Conservation (phyloP, 2,329 filamentous ascomycete genomes). For the Trichoderma atroviride region DNA sequence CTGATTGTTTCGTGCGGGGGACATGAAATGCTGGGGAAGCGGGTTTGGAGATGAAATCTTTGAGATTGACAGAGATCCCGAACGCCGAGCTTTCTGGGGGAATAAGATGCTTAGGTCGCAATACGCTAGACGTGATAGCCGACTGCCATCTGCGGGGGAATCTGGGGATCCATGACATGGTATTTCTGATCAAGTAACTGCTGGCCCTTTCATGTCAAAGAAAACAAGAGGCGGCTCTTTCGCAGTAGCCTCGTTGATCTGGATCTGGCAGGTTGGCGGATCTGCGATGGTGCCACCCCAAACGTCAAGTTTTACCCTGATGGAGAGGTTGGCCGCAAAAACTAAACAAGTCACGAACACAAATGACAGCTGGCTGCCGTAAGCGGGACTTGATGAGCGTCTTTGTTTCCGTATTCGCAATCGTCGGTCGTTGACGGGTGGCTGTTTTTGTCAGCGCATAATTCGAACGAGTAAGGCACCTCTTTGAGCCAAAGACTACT, state of each 20-base stretch:
- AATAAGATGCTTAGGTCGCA: slow-evolving; percentile 21
- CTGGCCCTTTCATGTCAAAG: background rate
- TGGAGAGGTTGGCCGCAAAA: background rate
- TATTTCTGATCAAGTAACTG: background rate
- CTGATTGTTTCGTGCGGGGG: slow-evolving; percentile 12
- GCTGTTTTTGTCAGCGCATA: slow-evolving; percentile 8
- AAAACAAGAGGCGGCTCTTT: background rate
- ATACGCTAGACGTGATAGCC: slow-evolving; percentile 4
- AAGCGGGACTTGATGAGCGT: background rate
- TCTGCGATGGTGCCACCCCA: background rate
- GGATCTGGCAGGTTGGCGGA: slow-evolving; percentile 15
- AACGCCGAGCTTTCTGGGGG: slow-evolving; percentile 20
- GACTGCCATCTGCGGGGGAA: slow-evolving; percentile 14
- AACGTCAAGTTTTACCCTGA: background rate
- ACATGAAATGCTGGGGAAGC: slow-evolving; percentile 20
- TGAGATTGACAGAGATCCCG: slow-evolving; percentile 11
- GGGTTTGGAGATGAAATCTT: slow-evolving; percentile 3
- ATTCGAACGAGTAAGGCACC: background rate
- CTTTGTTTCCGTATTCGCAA: background rate
- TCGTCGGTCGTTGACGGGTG: background rate
- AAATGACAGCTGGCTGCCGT: background rate
- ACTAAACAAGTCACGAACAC: background rate
- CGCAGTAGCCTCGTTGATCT: slow-evolving; percentile 2
- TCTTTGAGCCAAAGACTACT: background rate
- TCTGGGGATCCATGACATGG: slow-evolving; percentile 1